Evolutionary conservation across 805 yeast species (phyloP).

Genomic region (Myxozyma mucilagina): DNA sequence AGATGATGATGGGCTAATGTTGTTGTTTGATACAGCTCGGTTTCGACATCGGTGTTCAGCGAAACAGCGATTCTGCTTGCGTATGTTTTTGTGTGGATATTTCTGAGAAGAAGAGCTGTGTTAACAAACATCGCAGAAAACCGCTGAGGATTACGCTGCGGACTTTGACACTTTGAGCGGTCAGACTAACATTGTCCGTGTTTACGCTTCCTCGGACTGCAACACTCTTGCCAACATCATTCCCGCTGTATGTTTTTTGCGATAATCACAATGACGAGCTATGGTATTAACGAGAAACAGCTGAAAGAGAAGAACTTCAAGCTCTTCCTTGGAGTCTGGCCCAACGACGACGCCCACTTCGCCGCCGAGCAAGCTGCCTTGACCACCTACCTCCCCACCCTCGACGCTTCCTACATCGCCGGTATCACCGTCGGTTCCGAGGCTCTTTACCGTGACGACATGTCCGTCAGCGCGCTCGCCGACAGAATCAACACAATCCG

Average conservation of each 20-base stretch:
- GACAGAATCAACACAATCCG: conserved; percentile 63
- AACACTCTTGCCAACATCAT: conserved; percentile 81
- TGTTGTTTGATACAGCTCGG: conserved; percentile 54
- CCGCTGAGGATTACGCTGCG: conserved; percentile 60
- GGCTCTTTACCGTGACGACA: conserved; percentile 87
- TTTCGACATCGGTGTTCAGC: conserved; percentile 83
- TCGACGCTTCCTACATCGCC: conserved; percentile 67
- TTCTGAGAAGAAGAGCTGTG: neutral
- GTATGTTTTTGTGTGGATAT: conserved; percentile 15
- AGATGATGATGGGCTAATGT: neutral
- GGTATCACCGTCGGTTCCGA: conserved; percentile 92
- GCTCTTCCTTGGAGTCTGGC: conserved; percentile 88
- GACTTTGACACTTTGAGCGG: conserved; percentile 63
- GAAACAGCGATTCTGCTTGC: conserved; percentile 43
- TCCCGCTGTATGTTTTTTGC: conserved; percentile 60
- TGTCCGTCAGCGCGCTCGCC: conserved; percentile 74
- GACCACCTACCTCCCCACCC: conserved; percentile 63
- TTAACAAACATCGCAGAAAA: conserved; percentile 4
- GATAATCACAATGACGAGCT: too few species aligned
- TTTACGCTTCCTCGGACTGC: conserved; percentile 93
- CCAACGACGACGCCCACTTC: conserved; percentile 79
- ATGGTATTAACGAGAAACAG: conserved; percentile 1
- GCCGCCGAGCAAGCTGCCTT: conserved; percentile 74
- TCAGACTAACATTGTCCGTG: conserved; percentile 69
- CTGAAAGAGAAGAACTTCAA: conserved; percentile 68